Evolutionary conservation across 2,329 filamentous ascomycete genomes (phyloP).

Genomic region (Geosmithia morbida): DNA sequence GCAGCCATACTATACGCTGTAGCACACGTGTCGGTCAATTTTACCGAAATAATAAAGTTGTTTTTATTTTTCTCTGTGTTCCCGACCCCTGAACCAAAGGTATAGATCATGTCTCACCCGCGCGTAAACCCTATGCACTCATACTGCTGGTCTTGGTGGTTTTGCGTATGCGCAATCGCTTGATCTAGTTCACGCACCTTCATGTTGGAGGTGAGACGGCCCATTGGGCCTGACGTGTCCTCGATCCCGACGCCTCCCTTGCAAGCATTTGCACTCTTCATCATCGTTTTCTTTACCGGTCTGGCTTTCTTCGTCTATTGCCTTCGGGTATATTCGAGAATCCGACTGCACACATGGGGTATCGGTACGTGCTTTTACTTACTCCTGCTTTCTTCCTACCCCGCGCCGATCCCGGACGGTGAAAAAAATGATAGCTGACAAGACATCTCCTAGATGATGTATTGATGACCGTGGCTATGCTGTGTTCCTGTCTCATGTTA

Average conservation of each 20-base stretch:
- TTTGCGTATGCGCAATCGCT: neutral
- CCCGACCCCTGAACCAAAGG: too few relatives aligned
- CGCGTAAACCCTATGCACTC: too few relatives aligned
- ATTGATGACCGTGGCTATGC: neutral
- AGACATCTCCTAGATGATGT: neutral
- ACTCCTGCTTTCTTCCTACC: neutral
- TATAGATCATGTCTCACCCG: neutral
- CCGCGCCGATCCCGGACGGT: neutral
- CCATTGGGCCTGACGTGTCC: constrained; percentile 7
- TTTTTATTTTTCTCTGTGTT: too few relatives aligned
- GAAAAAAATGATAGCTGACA: neutral
- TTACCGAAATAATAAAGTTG: too few relatives aligned
- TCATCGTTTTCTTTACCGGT: constrained; percentile 13
- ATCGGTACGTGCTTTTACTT: constrained; percentile 11
- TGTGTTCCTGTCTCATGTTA: neutral
- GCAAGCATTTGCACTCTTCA: constrained; percentile 10
- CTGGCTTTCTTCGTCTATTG: constrained; percentile 9
- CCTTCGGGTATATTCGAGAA: constrained; percentile 9
- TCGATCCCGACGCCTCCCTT: constrained; percentile 13
- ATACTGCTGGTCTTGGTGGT: neutral
- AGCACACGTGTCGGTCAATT: too few relatives aligned
- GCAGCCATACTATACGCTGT: too few relatives aligned
- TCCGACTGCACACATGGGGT: constrained; percentile 10
- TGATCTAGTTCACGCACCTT: neutral
- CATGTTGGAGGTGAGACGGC: neutral